phyloP scores from a whole-genome alignment of 2,329 filamentous ascomycete species.

The Aspergillus sp. region DNA sequence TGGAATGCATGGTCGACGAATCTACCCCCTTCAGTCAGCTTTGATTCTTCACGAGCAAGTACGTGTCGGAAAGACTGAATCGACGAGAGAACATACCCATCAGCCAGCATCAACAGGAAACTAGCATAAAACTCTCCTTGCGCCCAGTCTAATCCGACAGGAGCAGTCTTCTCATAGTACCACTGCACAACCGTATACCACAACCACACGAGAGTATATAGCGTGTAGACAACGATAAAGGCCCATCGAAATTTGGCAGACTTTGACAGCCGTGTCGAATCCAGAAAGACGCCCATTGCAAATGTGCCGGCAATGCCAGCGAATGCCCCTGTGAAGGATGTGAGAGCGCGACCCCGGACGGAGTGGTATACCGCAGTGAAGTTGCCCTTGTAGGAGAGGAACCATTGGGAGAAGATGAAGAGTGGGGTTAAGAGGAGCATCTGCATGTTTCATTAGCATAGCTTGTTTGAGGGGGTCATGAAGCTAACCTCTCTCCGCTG shows the following conservation, averaged over 20 bases:
- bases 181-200: constrained; percentile 56
- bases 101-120: constrained; percentile 20
- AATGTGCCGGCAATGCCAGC: constrained; percentile 44
- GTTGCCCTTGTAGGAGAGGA: constrained; percentile 48
- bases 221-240: constrained; percentile 41
- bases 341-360: constrained; percentile 47
- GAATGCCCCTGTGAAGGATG: constrained; percentile 41
- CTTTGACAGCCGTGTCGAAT: neutral
- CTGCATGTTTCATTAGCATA: constrained; percentile 29
- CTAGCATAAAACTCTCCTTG: neutral
- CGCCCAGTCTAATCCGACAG: constrained; percentile 49
- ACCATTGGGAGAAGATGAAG: constrained; percentile 40
- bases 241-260: constrained; percentile 36
- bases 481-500: neutral
- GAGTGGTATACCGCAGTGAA: constrained; percentile 51
- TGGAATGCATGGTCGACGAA: neutral
- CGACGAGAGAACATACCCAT: neutral
- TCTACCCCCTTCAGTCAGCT: neutral
- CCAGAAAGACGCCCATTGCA: neutral
- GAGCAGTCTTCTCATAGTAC: constrained; percentile 49
- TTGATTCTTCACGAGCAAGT: neutral
- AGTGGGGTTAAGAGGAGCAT: constrained; percentile 45
- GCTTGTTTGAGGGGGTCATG: neutral
- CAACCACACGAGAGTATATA: constrained; percentile 53
- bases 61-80: neutral